Base-by-base conservation (phyloP, 2,329 filamentous ascomycete genomes). In the Waltergamsia citrina region DNA sequence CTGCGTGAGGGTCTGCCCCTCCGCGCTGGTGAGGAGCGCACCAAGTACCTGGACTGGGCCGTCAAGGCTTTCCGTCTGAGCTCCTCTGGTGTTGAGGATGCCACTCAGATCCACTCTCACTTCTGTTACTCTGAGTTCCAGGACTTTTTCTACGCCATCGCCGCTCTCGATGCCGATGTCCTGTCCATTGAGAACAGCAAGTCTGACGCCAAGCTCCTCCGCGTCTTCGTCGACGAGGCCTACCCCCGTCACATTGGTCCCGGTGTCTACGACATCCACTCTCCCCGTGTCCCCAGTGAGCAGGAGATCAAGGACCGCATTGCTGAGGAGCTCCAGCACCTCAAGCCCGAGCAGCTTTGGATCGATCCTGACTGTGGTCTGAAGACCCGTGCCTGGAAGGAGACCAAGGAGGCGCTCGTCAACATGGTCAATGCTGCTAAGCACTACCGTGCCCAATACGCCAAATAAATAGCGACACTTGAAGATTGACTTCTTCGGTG, bases 61-160 rank as follows among this genome's bases (percentile, higher is more conserved):
- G 92, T 98, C 54, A 81, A 94, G 70, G 87, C 88, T 52, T 98
- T 98, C 87, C 87, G 85, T 62, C 85, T 98, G 48, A 81, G 90
- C 47, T 93, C 88, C 52, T 80, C 87, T 41, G 92, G 87, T 62
- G 90, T 98, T 41, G 69, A 87, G 68, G 86, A 98, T 65, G 85
- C 82, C 39, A 98, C 92, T 49, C 92, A 98, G 77, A 95, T 98
- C 64, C 92, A 98, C 82, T 95, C 88, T 44, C 92, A 98, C 76
- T 98, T 98, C 85, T 98, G 92, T 68, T 98, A 98, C 81, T 96
- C 92, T 34, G 92, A 98, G 77, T 98, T 98, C 85, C 92, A 98
- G 72, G 92, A 98, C 75, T 98, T 98, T 78, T 98, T 98, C 87
- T 86, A 96, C 69, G 92, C 92, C 68, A 98, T 98, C 52, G 86